Evolutionary conservation across 1,284 basidiomycete genomes (phyloP).

Genomic region (Leccinum angustisporum): DNA sequence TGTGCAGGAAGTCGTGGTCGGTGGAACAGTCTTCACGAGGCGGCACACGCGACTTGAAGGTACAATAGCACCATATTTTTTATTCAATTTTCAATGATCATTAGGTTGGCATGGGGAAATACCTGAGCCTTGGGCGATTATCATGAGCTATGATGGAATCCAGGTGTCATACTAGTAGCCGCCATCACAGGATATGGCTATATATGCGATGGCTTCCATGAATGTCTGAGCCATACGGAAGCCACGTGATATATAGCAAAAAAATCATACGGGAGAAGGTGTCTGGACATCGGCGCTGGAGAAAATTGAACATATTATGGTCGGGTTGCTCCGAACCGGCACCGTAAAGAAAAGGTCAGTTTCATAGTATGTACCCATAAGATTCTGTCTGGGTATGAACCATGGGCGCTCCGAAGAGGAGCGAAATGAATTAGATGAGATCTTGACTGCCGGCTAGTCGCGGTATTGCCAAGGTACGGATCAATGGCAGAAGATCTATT

Average conservation of each 20-base stretch:
- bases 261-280: background rate
- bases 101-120: too few relatives aligned
- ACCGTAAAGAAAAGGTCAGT: background rate
- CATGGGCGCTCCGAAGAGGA: too few relatives aligned
- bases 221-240: background rate
- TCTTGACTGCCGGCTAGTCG: background rate
- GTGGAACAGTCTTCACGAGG: too few relatives aligned
- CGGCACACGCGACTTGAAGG: too few relatives aligned
- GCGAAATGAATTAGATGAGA: background rate
- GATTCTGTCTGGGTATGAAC: too few relatives aligned
- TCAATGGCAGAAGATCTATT: background rate
- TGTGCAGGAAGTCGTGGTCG: too few relatives aligned
- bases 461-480: too few relatives aligned
- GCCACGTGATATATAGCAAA: background rate
- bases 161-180: background rate
- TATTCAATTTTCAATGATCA: too few relatives aligned
- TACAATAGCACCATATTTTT: too few relatives aligned
- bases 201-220: background rate
- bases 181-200: background rate
- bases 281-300: background rate
- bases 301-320: background rate
- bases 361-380: background rate
- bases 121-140: background rate
- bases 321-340: too few relatives aligned
- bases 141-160: background rate